Conservation (phyloP, 768 basidiomycete species). For the Collybiopsis confluens region DNA sequence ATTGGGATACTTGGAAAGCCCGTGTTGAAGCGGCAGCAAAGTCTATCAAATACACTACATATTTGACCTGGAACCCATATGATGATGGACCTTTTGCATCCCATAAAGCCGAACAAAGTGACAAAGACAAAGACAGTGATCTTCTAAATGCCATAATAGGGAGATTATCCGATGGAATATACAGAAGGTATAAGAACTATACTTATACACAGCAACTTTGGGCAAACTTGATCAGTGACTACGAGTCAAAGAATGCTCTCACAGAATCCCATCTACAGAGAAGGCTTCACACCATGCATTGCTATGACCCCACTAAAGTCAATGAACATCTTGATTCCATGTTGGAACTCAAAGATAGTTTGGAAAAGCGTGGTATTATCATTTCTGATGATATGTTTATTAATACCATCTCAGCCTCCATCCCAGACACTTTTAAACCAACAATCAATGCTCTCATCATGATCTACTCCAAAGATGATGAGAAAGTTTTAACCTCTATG, state of each 20-base stretch:
- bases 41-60: no score
- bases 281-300: background rate
- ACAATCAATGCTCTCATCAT: no score
- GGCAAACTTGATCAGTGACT: no score
- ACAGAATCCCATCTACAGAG: no score
- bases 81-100: background rate
- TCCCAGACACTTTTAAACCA: no score
- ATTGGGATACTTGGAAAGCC: background rate
- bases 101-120: background rate
- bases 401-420: no score
- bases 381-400: background rate
- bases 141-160: background rate
- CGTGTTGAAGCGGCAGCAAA: no score
- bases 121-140: background rate
- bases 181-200: no score
- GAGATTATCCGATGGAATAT: background rate
- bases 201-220: no score
- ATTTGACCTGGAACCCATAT: no score
- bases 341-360: background rate
- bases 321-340: background rate
- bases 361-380: background rate
- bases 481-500: background rate
- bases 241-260: no score
- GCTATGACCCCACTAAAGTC: background rate
- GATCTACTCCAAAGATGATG: no score